phyloP scores from a whole-genome alignment of 2,329 filamentous ascomycete species.

The Teratosphaeria viscida region DNA sequence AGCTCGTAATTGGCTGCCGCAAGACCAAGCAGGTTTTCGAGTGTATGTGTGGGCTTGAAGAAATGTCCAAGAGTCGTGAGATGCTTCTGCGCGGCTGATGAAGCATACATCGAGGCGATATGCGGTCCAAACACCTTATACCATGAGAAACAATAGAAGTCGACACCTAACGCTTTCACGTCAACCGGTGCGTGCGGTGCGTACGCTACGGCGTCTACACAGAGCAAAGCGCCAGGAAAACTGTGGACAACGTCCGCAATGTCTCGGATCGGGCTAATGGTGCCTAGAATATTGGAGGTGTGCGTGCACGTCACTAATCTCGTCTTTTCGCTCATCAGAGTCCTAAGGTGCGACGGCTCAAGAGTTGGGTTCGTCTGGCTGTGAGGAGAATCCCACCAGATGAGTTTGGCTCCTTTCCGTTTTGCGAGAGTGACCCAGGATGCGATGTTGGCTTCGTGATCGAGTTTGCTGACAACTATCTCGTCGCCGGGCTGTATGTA shows the following conservation, averaged over 20 bases:
- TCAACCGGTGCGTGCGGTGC: slow-evolving; percentile 64
- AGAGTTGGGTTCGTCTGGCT: slow-evolving; percentile 48
- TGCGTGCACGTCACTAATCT: slow-evolving; percentile 65
- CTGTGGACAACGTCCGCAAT: slow-evolving; percentile 46
- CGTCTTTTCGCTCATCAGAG: slow-evolving; percentile 53
- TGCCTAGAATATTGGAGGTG: slow-evolving; percentile 62
- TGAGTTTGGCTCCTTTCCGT: slow-evolving; percentile 49
- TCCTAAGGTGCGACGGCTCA: slow-evolving; percentile 44
- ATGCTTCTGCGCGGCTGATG: slow-evolving; percentile 43
- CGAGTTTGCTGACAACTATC: slow-evolving; percentile 59
- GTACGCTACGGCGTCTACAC: slow-evolving; percentile 67
- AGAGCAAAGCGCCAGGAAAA: slow-evolving; percentile 49
- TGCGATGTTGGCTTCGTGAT: slow-evolving; percentile 69
- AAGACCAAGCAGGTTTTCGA: slow-evolving; percentile 58
- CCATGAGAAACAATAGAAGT: slow-evolving; percentile 72
- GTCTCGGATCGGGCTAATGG: slow-evolving; percentile 52
- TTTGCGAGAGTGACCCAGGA: slow-evolving; percentile 61
- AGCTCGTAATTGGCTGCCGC: slow-evolving; percentile 64
- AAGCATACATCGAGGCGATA: slow-evolving; percentile 59
- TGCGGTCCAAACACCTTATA: slow-evolving; percentile 78
- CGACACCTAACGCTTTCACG: slow-evolving; percentile 56
- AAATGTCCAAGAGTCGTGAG: slow-evolving; percentile 54
- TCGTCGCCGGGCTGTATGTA: slow-evolving; percentile 45
- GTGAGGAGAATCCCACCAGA: slow-evolving; percentile 50
- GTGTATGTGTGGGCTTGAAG: slow-evolving; percentile 50